These are phyloP conservation scores for Vigna trinervia DNA, from an alignment of 306 rosid genomes.

Conservation along the genomic window DNA sequence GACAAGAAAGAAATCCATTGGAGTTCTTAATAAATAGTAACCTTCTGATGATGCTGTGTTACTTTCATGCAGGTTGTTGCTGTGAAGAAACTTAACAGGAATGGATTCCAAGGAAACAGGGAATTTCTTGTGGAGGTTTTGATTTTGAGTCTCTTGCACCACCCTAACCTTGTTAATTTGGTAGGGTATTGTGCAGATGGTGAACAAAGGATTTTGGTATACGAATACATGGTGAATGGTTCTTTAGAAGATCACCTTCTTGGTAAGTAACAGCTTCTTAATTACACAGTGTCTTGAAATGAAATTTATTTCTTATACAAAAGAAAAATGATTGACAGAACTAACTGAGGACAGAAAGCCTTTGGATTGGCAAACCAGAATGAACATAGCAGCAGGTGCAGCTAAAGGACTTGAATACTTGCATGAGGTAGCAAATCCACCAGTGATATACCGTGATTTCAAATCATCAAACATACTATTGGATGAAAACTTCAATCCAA, in stretches of 20 bases:
- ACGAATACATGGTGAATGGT: slow-evolving; percentile 85
- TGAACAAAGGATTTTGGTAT: slow-evolving; percentile 82
- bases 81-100: slow-evolving; percentile 87
- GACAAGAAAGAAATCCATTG: neutral
- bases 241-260: slow-evolving; percentile 93
- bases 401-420: slow-evolving; percentile 89
- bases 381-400: slow-evolving; percentile 91
- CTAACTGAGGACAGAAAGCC: slow-evolving; percentile 49
- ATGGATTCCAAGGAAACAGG: slow-evolving; percentile 93
- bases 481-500: slow-evolving; percentile 81
- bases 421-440: slow-evolving; percentile 82
- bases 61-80: slow-evolving; percentile 68
- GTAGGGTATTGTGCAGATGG: slow-evolving; percentile 92
- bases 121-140: slow-evolving; percentile 94
- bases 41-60: slow-evolving; percentile 25
- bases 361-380: slow-evolving; percentile 81
- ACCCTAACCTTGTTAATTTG: slow-evolving; percentile 83
- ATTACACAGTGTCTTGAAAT: neutral
- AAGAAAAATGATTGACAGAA: slow-evolving; percentile 54
- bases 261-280: slow-evolving; percentile 60
- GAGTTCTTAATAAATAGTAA: neutral
- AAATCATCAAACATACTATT: slow-evolving; percentile 87
- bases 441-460: slow-evolving; percentile 90
- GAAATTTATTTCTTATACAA: neutral
- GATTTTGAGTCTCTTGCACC: slow-evolving; percentile 85